These are phyloP conservation scores for Fistulifera pelliculosa DNA, from an alignment of 108 stramenopile genomes.

Conservation along the genomic window DNA sequence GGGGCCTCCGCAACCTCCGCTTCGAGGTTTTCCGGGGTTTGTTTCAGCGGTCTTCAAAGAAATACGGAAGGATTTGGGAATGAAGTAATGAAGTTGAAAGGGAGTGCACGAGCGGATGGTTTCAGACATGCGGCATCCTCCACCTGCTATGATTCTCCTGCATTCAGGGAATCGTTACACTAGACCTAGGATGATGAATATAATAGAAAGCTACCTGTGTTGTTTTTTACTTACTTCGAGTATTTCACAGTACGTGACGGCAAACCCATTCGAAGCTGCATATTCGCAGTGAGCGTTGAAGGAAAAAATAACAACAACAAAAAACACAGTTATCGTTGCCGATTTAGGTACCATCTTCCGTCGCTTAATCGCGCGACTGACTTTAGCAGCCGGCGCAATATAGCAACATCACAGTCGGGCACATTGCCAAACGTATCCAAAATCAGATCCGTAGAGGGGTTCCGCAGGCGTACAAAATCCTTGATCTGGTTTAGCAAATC, in stretches of 20 bases:
- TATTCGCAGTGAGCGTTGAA: too few relatives aligned
- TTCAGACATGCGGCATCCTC: too few relatives aligned
- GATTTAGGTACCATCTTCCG: slow-evolving; percentile 47
- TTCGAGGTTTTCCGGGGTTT: slow-evolving; percentile 68
- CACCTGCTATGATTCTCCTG: too few relatives aligned
- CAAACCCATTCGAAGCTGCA: too few relatives aligned
- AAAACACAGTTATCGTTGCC: too few relatives aligned
- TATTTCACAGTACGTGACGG: too few relatives aligned
- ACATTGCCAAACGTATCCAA: slow-evolving; percentile 58
- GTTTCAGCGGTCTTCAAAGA: slow-evolving; percentile 67
- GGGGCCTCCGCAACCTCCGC: slow-evolving; percentile 52
- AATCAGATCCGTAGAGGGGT: slow-evolving; percentile 55
- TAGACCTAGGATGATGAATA: too few relatives aligned
- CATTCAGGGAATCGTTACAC: too few relatives aligned
- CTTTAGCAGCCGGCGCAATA: slow-evolving; percentile 59
- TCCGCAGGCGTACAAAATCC: slow-evolving; percentile 28
- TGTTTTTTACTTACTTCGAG: too few relatives aligned
- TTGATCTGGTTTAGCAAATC: slow-evolving; percentile 36
- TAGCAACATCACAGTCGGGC: slow-evolving; percentile 45
- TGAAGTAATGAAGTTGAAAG: slow-evolving; percentile 5
- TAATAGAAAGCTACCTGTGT: too few relatives aligned
- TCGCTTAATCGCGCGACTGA: slow-evolving; percentile 46
- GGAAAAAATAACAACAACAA: too few relatives aligned
- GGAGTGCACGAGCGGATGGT: too few relatives aligned
- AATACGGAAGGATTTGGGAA: slow-evolving; percentile 55